Conservation (phyloP, 345 rosid genomes). For the Combretum micranthum region DNA sequence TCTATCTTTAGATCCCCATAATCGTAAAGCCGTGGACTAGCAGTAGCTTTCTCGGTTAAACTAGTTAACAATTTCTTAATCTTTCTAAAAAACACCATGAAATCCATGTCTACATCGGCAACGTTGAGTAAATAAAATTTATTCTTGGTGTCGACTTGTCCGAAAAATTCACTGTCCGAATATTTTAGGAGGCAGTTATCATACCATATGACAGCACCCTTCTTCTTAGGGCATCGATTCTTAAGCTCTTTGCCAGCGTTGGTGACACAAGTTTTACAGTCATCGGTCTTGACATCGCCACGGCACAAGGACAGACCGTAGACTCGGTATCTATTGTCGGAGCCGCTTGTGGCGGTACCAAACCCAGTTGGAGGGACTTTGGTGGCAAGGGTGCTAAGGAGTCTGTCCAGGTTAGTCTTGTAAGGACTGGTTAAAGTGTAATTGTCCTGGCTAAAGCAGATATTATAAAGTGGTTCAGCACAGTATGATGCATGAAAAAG, state of each 20-base stretch:
- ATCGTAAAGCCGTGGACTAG: constrained; percentile 26
- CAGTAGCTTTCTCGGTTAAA: constrained; percentile 16
- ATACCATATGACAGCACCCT: constrained; percentile 37
- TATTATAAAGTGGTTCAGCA: constrained; percentile 28
- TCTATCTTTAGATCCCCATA: constrained; percentile 33
- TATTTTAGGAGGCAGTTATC: constrained; percentile 65
- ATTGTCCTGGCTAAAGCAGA: constrained; percentile 34
- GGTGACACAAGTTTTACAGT: constrained; percentile 39
- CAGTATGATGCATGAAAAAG: no score
- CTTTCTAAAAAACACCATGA: constrained; percentile 25
- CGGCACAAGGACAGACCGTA: constrained; percentile 54
- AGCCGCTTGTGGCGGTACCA: constrained; percentile 27
- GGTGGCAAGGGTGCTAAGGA: constrained; percentile 24
- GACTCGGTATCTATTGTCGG: constrained; percentile 17
- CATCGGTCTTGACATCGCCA: constrained; percentile 42
- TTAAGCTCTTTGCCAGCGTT: constrained; percentile 36
- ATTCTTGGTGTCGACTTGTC: constrained; percentile 33
- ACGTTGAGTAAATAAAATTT: constrained; percentile 27
- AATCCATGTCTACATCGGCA: constrained; percentile 22
- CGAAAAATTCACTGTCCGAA: constrained; percentile 39
- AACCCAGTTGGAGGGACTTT: constrained; percentile 47
- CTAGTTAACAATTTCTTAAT: constrained; percentile 27
- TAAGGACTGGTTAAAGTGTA: constrained; percentile 33
- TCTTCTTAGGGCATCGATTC: constrained; percentile 33
- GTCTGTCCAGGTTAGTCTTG: constrained; percentile 33